Percentiles rank a stretch among this genome's conserved stretches.
These are phyloP conservation scores for Hypoxylon sp. DNA, from an alignment of 2,329 filamentous ascomycete species.

Conservation along the genomic window DNA sequence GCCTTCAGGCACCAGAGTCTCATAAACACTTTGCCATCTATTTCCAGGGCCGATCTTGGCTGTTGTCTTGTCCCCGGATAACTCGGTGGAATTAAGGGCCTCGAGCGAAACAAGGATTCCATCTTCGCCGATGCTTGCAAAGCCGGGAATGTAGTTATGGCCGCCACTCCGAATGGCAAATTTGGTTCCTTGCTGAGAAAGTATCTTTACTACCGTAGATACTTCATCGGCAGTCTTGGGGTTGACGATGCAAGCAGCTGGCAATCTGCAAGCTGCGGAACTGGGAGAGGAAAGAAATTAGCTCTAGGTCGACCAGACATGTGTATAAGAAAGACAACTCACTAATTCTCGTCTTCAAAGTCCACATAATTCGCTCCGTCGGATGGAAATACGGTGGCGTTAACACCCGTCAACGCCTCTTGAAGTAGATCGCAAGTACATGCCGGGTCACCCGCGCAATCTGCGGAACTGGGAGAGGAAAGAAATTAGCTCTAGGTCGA, in stretches of 20 bases:
- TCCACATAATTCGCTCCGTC: slow-evolving; percentile 32
- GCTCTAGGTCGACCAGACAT: background rate
- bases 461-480: slow-evolving; percentile 5
- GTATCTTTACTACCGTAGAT: slow-evolving; percentile 42
- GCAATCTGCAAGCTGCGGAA: slow-evolving; percentile 37
- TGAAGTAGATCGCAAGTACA: slow-evolving; percentile 36
- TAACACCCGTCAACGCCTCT: slow-evolving; percentile 19
- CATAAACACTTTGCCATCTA: slow-evolving; percentile 50
- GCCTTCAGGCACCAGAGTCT: slow-evolving; percentile 41
- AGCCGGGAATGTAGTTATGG: slow-evolving; percentile 48
- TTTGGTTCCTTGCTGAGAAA: slow-evolving; percentile 34
- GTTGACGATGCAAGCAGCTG: slow-evolving; percentile 47
- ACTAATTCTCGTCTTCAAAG: slow-evolving; percentile 42
- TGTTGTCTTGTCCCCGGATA: slow-evolving; percentile 47
- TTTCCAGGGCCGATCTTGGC: slow-evolving; percentile 50
- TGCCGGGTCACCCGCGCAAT: slow-evolving; percentile 18
- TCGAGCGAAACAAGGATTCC: slow-evolving; percentile 55
- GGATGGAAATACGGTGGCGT: slow-evolving; percentile 33
- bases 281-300: slow-evolving; percentile 26
- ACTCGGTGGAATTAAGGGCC: slow-evolving; percentile 47
- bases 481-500: slow-evolving; percentile 12
- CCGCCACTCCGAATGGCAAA: slow-evolving; percentile 49
- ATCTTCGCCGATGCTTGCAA: slow-evolving; percentile 44
- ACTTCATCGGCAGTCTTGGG: slow-evolving; percentile 42
- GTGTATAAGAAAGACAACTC: slow-evolving; percentile 3